A percentile compares a stretch with the other conserved stretches of the same genome.
Evolutionary conservation across 1,139 yeast genomes (phyloP).

Genomic region (Sugiyamaella neomexicana): DNA sequence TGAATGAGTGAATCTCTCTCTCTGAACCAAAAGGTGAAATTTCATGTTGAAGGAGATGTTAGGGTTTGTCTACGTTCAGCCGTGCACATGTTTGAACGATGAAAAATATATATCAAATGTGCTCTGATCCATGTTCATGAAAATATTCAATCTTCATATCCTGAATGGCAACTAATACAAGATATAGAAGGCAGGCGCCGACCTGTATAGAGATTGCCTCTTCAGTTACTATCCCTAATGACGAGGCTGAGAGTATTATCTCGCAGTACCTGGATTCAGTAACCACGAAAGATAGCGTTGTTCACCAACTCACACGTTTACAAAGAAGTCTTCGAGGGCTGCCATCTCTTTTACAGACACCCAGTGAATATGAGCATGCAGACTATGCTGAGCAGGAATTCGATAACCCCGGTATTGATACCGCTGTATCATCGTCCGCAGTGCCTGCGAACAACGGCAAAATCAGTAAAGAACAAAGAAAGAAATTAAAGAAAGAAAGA

Average conservation of each 20-base stretch:
- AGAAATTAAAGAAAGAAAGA: conserved; percentile 46
- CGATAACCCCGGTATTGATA: conserved; percentile 7
- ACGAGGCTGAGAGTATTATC: conserved; percentile 38
- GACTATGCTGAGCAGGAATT: background rate
- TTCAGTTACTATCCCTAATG: conserved; percentile 35
- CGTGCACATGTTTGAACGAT: background rate
- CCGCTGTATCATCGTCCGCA: background rate
- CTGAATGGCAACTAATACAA: conserved; percentile 15
- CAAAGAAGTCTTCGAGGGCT: conserved; percentile 74
- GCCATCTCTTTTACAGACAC: conserved; percentile 51
- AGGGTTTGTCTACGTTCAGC: conserved; percentile 1
- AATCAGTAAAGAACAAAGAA: conserved; percentile 39
- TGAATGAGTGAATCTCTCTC: background rate
- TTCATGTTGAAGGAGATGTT: conserved; percentile 1
- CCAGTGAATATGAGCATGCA: conserved; percentile 15
- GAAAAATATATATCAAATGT: conserved; percentile 5
- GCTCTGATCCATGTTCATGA: background rate
- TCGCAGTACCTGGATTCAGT: conserved; percentile 21
- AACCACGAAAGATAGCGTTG: conserved; percentile 29
- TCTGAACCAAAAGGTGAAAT: conserved; percentile 1
- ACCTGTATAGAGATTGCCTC: conserved; percentile 35
- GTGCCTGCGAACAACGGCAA: conserved; percentile 17
- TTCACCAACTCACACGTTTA: conserved; percentile 63
- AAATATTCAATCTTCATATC: too few species aligned
- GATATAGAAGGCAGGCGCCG: conserved; percentile 27